Conservation (phyloP, 2,329 filamentous ascomycete species). For the Aspergillus ochraceoroseus region DNA sequence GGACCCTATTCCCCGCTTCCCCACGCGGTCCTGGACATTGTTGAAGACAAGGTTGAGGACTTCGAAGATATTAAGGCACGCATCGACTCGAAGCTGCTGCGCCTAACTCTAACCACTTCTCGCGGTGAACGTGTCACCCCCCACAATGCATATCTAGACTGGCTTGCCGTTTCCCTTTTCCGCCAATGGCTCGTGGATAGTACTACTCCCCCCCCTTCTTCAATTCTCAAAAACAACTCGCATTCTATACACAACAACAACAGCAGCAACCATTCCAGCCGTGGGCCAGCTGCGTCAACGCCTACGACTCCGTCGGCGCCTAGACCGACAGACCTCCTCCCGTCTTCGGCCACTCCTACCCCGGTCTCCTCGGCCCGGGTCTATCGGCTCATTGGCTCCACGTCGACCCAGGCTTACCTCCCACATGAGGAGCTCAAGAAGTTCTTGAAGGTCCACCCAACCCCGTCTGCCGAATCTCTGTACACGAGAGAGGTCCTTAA, state of each 20-base stretch:
- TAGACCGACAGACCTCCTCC: conserved; percentile 20
- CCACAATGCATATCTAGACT: conserved; percentile 75
- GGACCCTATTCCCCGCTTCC: conserved; percentile 56
- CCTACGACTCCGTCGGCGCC: conserved; percentile 14
- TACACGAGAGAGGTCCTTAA: conserved; percentile 83
- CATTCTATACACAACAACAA: conserved; percentile 11
- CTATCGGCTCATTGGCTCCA: conserved; percentile 69
- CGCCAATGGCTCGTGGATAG: conserved; percentile 91
- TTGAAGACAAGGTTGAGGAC: conserved; percentile 93
- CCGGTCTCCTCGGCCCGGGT: conserved; percentile 56
- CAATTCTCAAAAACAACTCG: conserved; percentile 40
- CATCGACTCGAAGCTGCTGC: conserved; percentile 75
- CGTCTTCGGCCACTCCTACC: conserved; percentile 24
- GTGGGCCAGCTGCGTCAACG: conserved; percentile 15
- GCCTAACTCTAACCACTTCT: conserved; percentile 70
- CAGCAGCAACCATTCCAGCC: conserved; percentile 12
- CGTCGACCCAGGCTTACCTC: conserved; percentile 61
- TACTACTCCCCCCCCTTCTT: conserved; percentile 64
- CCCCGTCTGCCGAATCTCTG: conserved; percentile 52
- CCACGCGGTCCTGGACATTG: conserved; percentile 72
- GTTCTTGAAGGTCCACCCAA: conserved; percentile 75
- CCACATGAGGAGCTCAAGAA: conserved; percentile 82
- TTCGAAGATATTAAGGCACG: conserved; percentile 75
- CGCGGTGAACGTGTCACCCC: conserved; percentile 79
- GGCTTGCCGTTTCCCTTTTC: conserved; percentile 82